Evolutionary conservation across 108 stramenopile genomes (phyloP).

Genomic region (Skeletonema marinoi): DNA sequence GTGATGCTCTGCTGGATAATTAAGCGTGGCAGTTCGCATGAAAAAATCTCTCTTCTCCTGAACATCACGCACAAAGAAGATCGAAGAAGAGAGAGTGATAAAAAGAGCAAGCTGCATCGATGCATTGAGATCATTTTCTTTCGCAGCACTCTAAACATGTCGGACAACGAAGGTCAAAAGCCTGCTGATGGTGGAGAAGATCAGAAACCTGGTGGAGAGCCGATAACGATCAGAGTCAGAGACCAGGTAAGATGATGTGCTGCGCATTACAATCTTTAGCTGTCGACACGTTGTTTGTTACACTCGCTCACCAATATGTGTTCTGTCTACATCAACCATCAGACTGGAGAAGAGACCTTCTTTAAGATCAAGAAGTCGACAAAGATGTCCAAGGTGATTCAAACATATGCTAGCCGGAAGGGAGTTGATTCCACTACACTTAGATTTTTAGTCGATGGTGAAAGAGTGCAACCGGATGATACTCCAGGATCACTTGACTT

Average conservation of each 20-base stretch:
- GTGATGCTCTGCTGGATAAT: too few species aligned
- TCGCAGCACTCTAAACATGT: conserved; percentile 1
- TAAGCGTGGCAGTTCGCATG: too few species aligned
- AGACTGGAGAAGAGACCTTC: conserved; percentile 93
- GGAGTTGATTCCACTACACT: conserved; percentile 77
- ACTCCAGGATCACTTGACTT: conserved; percentile 92
- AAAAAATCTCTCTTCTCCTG: too few species aligned
- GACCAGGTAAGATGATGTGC: conserved; percentile 74
- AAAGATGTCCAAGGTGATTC: conserved; percentile 94
- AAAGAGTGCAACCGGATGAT: conserved; percentile 77
- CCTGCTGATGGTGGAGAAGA: conserved; percentile 26
- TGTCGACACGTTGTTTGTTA: background rate
- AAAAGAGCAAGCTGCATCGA: too few species aligned
- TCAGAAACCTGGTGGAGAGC: conserved; percentile 51
- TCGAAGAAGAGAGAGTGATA: too few species aligned
- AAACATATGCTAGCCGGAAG: conserved; percentile 88
- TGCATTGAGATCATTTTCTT: background rate
- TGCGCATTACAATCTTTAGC: background rate
- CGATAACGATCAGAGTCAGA: conserved; percentile 82
- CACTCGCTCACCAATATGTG: background rate
- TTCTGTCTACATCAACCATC: too few species aligned
- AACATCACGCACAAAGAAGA: too few species aligned
- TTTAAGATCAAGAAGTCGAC: conserved; percentile 98
- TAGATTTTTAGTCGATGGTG: conserved; percentile 94
- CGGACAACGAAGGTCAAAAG: conserved; percentile 23